Conservation (phyloP, 495 filamentous ascomycete species). For the Penicillium flavigenum region DNA sequence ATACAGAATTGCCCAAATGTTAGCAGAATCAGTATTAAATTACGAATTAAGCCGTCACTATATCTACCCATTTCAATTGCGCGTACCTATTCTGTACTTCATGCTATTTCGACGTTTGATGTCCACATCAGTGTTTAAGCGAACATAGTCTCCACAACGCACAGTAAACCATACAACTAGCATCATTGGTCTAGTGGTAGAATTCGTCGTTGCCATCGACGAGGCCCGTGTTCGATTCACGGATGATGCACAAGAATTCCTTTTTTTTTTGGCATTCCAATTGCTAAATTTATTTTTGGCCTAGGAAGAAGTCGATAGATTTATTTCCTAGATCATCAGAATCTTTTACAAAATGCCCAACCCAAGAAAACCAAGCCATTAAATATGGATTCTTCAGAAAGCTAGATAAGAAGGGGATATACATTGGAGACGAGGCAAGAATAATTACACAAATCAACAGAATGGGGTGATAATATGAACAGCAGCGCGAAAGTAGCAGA, state of each 20-base stretch:
- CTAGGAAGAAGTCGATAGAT: not conserved
- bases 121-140: not conserved
- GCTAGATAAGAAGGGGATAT: not conserved
- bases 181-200: conserved; percentile 61
- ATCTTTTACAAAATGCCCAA: not conserved
- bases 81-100: too few relatives aligned
- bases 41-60: not conserved
- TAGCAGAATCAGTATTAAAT: not conserved
- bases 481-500: conserved; percentile 7
- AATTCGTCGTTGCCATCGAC: conserved; percentile 61
- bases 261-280: conserved; percentile 16
- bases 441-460: conserved; percentile 7
- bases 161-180: conserved; percentile 20
- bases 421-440: not conserved
- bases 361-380: not conserved
- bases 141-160: not conserved
- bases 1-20: not conserved
- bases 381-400: not conserved
- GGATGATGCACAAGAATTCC: conserved; percentile 44
- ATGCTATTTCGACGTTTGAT: not conserved
- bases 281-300: not conserved
- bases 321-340: not conserved
- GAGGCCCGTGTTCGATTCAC: conserved; percentile 60
- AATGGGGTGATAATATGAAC: conserved; percentile 3
- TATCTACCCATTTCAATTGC: not conserved